phyloP scores from a whole-genome alignment of 148 eudicot genomes.

The Nyssa sinensis region DNA sequence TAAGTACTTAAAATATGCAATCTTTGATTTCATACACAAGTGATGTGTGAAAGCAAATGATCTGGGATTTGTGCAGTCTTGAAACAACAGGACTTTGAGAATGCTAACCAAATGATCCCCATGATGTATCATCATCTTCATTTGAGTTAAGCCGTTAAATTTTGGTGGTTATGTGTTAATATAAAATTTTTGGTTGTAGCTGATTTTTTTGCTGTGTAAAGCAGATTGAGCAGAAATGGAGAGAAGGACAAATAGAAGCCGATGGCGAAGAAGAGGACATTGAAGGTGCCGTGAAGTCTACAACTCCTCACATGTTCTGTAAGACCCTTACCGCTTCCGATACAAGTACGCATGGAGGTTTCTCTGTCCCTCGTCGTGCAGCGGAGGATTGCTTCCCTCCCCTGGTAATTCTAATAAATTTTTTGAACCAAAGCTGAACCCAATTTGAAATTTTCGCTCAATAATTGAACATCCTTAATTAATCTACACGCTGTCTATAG shows the following conservation, averaged over 20 bases:
- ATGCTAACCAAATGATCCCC: background rate
- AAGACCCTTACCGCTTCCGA: constrained; percentile 98
- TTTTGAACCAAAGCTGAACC: background rate
- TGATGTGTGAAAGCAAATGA: too few relatives aligned
- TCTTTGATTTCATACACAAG: background rate
- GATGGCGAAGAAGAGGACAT: constrained; percentile 63
- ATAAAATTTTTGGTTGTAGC: too few relatives aligned
- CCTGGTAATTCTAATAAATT: constrained; percentile 42
- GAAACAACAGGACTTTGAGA: background rate
- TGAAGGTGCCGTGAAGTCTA: constrained; percentile 54
- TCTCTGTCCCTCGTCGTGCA: constrained; percentile 98
- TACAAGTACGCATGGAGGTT: constrained; percentile 98
- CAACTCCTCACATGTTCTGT: constrained; percentile 96
- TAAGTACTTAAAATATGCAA: background rate
- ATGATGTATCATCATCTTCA: background rate
- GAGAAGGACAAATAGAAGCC: constrained; percentile 44
- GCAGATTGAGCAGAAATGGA: constrained; percentile 76
- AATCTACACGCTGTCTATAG: background rate
- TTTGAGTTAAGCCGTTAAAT: too few relatives aligned
- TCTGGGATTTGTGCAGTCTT: too few relatives aligned
- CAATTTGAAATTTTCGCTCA: background rate
- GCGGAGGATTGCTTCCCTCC: constrained; percentile 99
- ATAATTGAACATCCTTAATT: background rate
- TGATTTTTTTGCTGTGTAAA: constrained; percentile 3
- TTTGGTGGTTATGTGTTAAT: too few relatives aligned